phyloP scores from a whole-genome alignment of 331 rosid species.

The Rosa hybrid region DNA sequence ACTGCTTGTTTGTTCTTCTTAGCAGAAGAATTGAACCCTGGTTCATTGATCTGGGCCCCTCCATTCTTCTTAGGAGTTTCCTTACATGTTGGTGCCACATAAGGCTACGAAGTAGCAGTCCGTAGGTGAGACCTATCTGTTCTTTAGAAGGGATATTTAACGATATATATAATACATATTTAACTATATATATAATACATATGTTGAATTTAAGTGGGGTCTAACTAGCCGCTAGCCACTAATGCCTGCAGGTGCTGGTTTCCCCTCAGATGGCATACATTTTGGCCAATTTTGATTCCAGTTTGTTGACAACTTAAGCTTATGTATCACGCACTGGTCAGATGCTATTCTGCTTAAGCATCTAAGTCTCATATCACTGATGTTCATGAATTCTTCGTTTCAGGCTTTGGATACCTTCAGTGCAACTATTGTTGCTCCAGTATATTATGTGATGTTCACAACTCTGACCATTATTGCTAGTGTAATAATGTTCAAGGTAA shows the following conservation, averaged over 20 bases:
- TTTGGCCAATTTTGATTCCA: not conserved
- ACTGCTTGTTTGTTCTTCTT: too few species aligned
- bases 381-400: slow-evolving; percentile 27
- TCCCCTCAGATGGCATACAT: not conserved
- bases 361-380: slow-evolving; percentile 11
- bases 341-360: not conserved
- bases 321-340: not conserved
- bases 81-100: too few species aligned
- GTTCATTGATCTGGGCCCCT: too few species aligned
- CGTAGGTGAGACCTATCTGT: too few species aligned
- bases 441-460: slow-evolving; percentile 83
- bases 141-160: too few species aligned
- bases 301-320: not conserved
- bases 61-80: too few species aligned
- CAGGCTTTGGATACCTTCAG: slow-evolving; percentile 91
- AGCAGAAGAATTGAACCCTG: too few species aligned
- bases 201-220: not conserved
- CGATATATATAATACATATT: not conserved
- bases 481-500: slow-evolving; percentile 95
- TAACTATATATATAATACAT: not conserved
- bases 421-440: slow-evolving; percentile 85
- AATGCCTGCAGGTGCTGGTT: not conserved
- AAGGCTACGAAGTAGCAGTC: too few species aligned
- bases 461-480: slow-evolving; percentile 82
- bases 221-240: not conserved